A percentile compares a stretch with the other conserved stretches of the same genome.
Evolutionary conservation across 306 rosid species (phyloP).

Genomic region (Citrullus amarus): DNA sequence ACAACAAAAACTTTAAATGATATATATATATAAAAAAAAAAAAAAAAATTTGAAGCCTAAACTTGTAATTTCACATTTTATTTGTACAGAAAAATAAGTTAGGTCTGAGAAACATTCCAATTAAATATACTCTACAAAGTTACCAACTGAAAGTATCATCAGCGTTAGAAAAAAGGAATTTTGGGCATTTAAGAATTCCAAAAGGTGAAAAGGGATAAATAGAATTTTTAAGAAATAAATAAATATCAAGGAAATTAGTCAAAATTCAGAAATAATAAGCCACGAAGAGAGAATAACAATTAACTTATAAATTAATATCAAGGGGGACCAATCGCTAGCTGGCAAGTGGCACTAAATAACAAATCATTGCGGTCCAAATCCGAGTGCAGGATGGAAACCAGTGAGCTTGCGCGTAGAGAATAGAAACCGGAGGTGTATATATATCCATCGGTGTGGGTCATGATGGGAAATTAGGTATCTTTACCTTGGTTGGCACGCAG

Average conservation of each 20-base stretch:
- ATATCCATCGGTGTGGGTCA: background rate
- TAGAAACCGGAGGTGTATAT: background rate
- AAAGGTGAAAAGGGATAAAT: background rate
- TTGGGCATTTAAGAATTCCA: background rate
- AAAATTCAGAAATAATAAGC: background rate
- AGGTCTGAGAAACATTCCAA: background rate
- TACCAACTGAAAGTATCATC: background rate
- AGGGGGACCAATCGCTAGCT: background rate
- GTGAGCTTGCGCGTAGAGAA: background rate
- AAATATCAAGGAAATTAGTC: background rate
- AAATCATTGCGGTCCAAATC: background rate
- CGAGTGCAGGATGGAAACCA: background rate
- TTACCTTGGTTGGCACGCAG: conserved; percentile 13
- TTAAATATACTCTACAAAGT: background rate
- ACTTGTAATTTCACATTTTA: no score
- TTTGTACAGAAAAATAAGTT: background rate
- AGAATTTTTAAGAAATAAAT: background rate
- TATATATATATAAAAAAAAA: no score
- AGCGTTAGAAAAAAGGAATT: background rate
- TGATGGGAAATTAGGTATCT: background rate
- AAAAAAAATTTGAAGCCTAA: no score
- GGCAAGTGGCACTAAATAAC: background rate
- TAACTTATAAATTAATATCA: background rate
- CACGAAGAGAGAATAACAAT: background rate
- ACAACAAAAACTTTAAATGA: no score